Base-by-base conservation (phyloP, 495 filamentous ascomycete genomes). In the Rostrohypoxylon terebratum region DNA sequence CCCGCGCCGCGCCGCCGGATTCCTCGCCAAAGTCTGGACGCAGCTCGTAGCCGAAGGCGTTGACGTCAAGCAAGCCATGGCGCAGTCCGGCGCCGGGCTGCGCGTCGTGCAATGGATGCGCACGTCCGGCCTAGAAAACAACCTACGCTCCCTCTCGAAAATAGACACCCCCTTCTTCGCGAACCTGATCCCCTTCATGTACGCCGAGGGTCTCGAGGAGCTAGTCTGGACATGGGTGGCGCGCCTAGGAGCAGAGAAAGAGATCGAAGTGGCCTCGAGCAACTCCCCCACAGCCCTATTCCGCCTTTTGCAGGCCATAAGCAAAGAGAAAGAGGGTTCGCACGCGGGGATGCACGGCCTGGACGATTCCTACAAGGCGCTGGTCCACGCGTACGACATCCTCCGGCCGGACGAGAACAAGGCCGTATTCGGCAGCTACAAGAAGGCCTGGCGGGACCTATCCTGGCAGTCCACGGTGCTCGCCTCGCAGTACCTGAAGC, bases 31-130 rank as follows among this genome's bases (percentile, higher is more conserved):
- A 4, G 71, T 83, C 25, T 66, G 69, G 23, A 73, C 74, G 3
- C 75, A 79, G 13, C 73, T 81, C 13, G 13, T n/a, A 53, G 21
- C 61, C 23, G 65, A 68, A 31, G 78, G 79, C 8, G 44, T 59
- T 14, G n/a, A 77, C 1, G 53, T 77, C 4, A 57, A 61, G 13
- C 69, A 80, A 9, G 75, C 71, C 31, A 80, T 86, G 72, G 74
- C 74, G 42, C 25, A 62, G 3, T 82, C 82, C 0, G 79, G 80
- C 0, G 82, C 83, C 6, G 86, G 80, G 6, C 70, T 81, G 0
- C 77, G 78, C 1, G 81, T 88, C 1, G 44, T 86, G 2, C 77
- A 80, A 33, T 89, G 86, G 86, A 79, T 89, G 21, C 82, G 83
- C 11, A 79, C 86, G 0, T 85, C 83, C 3, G 85, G 85, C 5